phyloP scores from a whole-genome alignment of 2,329 filamentous ascomycete species.

The Triangularia verruculosa region DNA sequence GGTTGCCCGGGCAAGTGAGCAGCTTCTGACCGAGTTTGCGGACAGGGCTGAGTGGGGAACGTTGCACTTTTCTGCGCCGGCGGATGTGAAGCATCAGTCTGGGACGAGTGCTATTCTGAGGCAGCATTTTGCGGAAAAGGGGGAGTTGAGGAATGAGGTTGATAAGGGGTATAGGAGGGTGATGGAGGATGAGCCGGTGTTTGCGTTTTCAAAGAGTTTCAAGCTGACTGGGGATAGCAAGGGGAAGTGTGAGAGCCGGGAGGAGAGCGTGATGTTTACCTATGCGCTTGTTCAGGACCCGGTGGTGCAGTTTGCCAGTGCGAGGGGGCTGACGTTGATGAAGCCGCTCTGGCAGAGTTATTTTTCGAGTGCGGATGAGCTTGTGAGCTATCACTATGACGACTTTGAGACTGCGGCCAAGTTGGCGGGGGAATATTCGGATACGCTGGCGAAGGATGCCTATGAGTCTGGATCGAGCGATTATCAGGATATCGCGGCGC shows the following conservation, averaged over 20 bases:
- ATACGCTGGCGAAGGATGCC: conserved; percentile 67
- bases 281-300: conserved; percentile 75
- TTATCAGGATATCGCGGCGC: conserved; percentile 72
- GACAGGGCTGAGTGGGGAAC: conserved; percentile 85
- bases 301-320: conserved; percentile 74
- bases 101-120: conserved; percentile 66
- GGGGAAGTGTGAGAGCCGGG: conserved; percentile 29
- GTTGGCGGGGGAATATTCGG: conserved; percentile 71
- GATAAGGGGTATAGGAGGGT: conserved; percentile 67
- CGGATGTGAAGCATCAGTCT: conserved; percentile 64
- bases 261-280: conserved; percentile 67
- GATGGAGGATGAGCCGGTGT: conserved; percentile 76
- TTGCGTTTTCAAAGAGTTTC: conserved; percentile 72
- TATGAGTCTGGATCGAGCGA: conserved; percentile 70
- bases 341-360: conserved; percentile 75
- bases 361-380: conserved; percentile 59
- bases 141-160: conserved; percentile 62
- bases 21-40: conserved; percentile 68
- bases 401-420: conserved; percentile 64
- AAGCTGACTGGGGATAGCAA: conserved; percentile 36
- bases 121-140: conserved; percentile 65
- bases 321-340: conserved; percentile 74
- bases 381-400: conserved; percentile 72
- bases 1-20: conserved; percentile 57
- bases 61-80: conserved; percentile 71